These are phyloP conservation scores for Candida sojae DNA, from an alignment of 1,139 yeast genomes.

Conservation along the genomic window DNA sequence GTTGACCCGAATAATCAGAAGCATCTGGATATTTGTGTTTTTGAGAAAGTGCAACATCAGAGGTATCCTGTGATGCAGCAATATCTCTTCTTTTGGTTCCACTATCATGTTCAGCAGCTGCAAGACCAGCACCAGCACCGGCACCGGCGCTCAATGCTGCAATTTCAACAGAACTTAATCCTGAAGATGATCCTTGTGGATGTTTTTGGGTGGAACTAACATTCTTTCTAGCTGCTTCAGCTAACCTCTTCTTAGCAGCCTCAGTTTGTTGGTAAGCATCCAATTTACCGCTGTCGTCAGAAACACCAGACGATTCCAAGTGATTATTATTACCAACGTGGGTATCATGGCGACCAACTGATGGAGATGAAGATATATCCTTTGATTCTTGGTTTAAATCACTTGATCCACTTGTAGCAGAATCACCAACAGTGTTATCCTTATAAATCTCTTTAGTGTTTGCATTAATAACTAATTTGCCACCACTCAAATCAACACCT, in stretches of 20 bases:
- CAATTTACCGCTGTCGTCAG: background rate
- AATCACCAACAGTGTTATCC: slow-evolving; percentile 14
- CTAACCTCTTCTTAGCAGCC: slow-evolving; percentile 13
- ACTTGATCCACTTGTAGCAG: background rate
- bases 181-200: background rate
- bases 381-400: too few species aligned
- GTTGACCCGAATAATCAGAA: background rate
- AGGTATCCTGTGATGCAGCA: background rate
- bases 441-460: slow-evolving; percentile 33
- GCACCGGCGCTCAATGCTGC: slow-evolving; percentile 14
- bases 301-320: background rate
- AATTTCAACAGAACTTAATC: slow-evolving; percentile 8
- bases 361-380: background rate
- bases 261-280: slow-evolving; percentile 9
- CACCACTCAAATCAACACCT: slow-evolving; percentile 39
- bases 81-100: slow-evolving; percentile 1
- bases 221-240: slow-evolving; percentile 14
- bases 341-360: background rate
- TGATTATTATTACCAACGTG: background rate
- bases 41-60: background rate
- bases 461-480: slow-evolving; percentile 38
- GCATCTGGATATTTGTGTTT: slow-evolving; percentile 1
- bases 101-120: slow-evolving; percentile 4
- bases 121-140: slow-evolving; percentile 13
- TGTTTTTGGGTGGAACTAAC: slow-evolving; percentile 8